Base-by-base conservation (phyloP, 805 yeast species). In the Lipomyces chichibuensis region DNA sequence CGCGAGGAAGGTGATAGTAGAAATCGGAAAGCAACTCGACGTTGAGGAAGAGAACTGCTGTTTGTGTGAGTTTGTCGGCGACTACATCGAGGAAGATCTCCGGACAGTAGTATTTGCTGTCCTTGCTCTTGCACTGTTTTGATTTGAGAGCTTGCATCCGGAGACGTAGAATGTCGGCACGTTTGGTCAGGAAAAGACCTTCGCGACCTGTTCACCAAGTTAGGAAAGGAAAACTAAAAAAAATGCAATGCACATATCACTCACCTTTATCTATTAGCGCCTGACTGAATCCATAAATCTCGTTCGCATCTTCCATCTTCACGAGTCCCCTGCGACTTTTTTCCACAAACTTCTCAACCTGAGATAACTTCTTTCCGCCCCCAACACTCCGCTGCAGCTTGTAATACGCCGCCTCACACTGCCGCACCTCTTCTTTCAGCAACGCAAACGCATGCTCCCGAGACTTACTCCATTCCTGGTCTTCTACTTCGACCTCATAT, bases 401-500 rank as follows among this genome's bases (percentile, higher is more conserved):
- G 54, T 83, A 81, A 75, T 80, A 87, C 3, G 90, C 86, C 1
- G 81, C 84, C 64, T 87, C 88, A 76, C 97, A 92, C 77, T 93
- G 97, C 59, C 85, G 82, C 66, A 91, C 78, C 78, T 95, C 99
- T 76, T 95, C 98, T 74, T 87, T 88, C 65, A 95, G 77, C 64
- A 95, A 77, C 27, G 80, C 80, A 13, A 87, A 84, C 0, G 98
- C 85, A 75, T 90, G 96, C 39, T 90, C 96, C 67, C 91, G 86
- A 51, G 97, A 88, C 7, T 84, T 75, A 37, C 81, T 79, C 99
- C 99, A 95, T 77, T 95, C 99, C 52, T 97, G 83, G 73, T 93
- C 97, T 75, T 95, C 98, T 59, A 95, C 86, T 75, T 95, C 99
- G 67, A 95, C 93, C 75, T 95, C 99, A 77, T 94, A 95, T 80